phyloP scores from a whole-genome alignment of 805 yeast species.

The Kodamaea laetipori region DNA sequence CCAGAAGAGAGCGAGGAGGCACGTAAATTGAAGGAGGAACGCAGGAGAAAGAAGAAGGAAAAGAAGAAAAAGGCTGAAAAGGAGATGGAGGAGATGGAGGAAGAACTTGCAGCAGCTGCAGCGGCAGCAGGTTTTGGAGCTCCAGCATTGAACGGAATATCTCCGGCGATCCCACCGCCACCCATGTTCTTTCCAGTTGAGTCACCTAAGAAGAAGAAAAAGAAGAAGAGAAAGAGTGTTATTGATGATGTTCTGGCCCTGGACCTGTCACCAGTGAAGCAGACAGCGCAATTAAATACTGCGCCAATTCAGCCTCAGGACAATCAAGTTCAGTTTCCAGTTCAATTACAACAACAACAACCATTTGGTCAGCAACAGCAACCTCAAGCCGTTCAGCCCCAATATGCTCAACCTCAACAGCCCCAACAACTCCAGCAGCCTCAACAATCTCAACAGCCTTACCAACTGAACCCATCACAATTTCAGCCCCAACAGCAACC shows the following conservation, averaged over 20 bases:
- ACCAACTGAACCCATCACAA: conserved; percentile 5
- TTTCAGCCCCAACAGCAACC: conserved; percentile 22
- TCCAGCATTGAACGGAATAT: conserved; percentile 5
- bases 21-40: conserved; percentile 17
- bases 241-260: background rate
- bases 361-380: too few relatives aligned
- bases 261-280: conserved; percentile 8
- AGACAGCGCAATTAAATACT: background rate
- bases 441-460: background rate
- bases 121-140: conserved; percentile 13
- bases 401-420: conserved; percentile 8
- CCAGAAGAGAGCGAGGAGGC: conserved; percentile 13
- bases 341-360: too few relatives aligned
- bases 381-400: too few relatives aligned
- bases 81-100: conserved; percentile 13
- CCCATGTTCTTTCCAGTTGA: conserved; percentile 17
- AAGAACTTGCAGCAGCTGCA: conserved; percentile 16
- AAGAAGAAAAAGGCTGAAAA: conserved; percentile 20
- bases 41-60: conserved; percentile 19
- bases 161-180: conserved; percentile 13
- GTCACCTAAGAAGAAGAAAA: conserved; percentile 17
- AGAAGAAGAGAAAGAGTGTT: conserved; percentile 15
- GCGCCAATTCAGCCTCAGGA: background rate
- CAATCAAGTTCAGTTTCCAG: too few relatives aligned
- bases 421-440: conserved; percentile 1